phyloP scores from a whole-genome alignment of 306 rosid genomes.

The Fagus sylvatica region DNA sequence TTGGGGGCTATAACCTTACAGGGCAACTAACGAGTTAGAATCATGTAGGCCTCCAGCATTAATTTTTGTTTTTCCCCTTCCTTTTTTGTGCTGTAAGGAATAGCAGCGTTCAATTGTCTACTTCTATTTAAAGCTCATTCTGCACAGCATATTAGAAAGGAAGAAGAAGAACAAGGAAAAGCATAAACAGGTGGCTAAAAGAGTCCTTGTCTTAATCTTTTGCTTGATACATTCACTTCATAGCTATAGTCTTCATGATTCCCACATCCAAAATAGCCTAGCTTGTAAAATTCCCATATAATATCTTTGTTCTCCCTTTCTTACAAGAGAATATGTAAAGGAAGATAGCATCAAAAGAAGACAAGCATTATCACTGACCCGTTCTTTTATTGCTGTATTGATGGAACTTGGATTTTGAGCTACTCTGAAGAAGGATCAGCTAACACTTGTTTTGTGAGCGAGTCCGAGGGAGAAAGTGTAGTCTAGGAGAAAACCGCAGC shows the following conservation, averaged over 20 bases:
- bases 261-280: slow-evolving; percentile 4
- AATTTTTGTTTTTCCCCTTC: too few species aligned
- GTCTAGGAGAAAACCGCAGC: slow-evolving; percentile 20
- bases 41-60: too few species aligned
- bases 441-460: slow-evolving; percentile 14
- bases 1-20: too few species aligned
- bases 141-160: too few species aligned
- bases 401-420: neutral
- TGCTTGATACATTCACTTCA: slow-evolving; percentile 1
- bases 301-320: neutral
- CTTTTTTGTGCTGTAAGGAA: too few species aligned
- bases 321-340: neutral
- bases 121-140: too few species aligned
- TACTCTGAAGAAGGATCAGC: neutral
- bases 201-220: neutral
- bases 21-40: too few species aligned
- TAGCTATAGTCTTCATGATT: neutral
- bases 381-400: neutral
- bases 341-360: neutral
- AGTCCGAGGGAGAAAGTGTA: slow-evolving; percentile 15
- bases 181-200: neutral
- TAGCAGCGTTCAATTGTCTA: too few species aligned
- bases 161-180: neutral
- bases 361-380: neutral
- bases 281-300: neutral